Percentiles rank a stretch among this genome's conserved stretches.
phyloP scores from a whole-genome alignment of 1,284 basidiomycete genomes.

The Paramarasmius palmivorus region DNA sequence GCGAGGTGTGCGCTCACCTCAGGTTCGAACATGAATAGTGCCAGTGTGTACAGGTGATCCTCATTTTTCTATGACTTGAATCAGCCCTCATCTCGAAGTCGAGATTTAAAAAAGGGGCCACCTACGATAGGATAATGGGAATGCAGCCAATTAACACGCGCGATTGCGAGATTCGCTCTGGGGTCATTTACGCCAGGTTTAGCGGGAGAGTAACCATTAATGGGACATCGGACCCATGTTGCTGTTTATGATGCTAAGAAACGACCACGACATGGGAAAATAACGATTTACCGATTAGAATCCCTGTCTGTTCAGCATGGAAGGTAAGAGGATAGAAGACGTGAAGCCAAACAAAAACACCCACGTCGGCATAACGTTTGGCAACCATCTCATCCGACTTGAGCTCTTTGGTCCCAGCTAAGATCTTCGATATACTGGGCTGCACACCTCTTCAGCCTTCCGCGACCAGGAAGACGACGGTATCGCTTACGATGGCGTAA shows the following conservation, averaged over 20 bases:
- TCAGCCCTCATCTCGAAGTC: not conserved
- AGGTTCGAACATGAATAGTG: slow-evolving; percentile 30
- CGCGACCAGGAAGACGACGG: too few species aligned
- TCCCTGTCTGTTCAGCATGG: slow-evolving; percentile 44
- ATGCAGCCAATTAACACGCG: slow-evolving; percentile 49
- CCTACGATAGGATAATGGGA: slow-evolving; percentile 43
- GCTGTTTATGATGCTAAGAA: slow-evolving; percentile 23
- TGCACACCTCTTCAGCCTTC: slow-evolving; percentile 19
- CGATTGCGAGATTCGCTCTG: slow-evolving; percentile 44
- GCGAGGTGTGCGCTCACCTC: slow-evolving; percentile 17
- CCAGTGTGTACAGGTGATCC: slow-evolving; percentile 32
- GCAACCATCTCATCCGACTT: slow-evolving; percentile 32
- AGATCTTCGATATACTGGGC: slow-evolving; percentile 45
- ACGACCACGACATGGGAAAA: not conserved
- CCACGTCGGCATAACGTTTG: slow-evolving; percentile 44
- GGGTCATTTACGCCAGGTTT: slow-evolving; percentile 22
- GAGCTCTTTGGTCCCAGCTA: slow-evolving; percentile 38
- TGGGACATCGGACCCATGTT: slow-evolving; percentile 36
- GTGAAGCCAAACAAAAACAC: slow-evolving; percentile 17
- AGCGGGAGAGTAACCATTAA: slow-evolving; percentile 26
- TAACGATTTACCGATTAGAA: slow-evolving; percentile 34
- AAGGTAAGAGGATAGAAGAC: not conserved
- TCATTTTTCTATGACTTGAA: slow-evolving; percentile 28
- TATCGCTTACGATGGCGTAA: slow-evolving; percentile 47
- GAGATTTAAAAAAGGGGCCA: not conserved